Percentiles rank a stretch among this genome's conserved stretches.
Evolutionary conservation across 2,329 filamentous ascomycete species (phyloP).

Genomic region (Furcasterigmium sp.): DNA sequence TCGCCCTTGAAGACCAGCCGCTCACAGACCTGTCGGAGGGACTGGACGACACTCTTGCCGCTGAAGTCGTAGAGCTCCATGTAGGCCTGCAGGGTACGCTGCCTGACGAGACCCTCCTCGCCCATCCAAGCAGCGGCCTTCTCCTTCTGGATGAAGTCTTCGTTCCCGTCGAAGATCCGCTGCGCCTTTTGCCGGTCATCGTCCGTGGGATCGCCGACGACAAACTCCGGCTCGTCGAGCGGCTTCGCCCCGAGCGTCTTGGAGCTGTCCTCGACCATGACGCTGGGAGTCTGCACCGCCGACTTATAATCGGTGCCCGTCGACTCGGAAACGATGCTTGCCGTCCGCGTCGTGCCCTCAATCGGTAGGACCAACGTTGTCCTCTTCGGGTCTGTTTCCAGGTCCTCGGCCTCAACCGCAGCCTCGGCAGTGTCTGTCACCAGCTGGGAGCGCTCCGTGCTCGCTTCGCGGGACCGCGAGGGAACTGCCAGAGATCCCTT

Average conservation of each 20-base stretch:
- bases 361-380: constrained; percentile 37
- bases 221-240: constrained; percentile 53
- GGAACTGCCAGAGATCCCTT: not conserved
- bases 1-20: constrained; percentile 82
- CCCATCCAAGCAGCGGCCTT: constrained; percentile 87
- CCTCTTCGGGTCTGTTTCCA: constrained; percentile 25
- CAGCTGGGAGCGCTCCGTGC: not conserved
- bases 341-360: constrained; percentile 28
- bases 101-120: constrained; percentile 58
- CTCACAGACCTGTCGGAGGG: constrained; percentile 75
- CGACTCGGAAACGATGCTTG: constrained; percentile 27
- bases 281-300: constrained; percentile 29
- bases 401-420: constrained; percentile 19
- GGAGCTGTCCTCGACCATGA: constrained; percentile 37
- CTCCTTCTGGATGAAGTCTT: constrained; percentile 73
- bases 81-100: constrained; percentile 65
- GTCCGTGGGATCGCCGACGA: constrained; percentile 54
- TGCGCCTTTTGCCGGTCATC: constrained; percentile 74
- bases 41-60: constrained; percentile 71
- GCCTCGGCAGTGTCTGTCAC: not conserved
- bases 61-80: constrained; percentile 90
- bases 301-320: constrained; percentile 35
- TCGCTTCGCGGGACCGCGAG: constrained; percentile 1
- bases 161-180: constrained; percentile 78
- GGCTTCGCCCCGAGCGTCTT: constrained; percentile 30